Percentiles rank a stretch among this genome's conserved stretches.
Evolutionary conservation across 2,329 filamentous ascomycete genomes (phyloP).

Genomic region (Sporothrix phasma): DNA sequence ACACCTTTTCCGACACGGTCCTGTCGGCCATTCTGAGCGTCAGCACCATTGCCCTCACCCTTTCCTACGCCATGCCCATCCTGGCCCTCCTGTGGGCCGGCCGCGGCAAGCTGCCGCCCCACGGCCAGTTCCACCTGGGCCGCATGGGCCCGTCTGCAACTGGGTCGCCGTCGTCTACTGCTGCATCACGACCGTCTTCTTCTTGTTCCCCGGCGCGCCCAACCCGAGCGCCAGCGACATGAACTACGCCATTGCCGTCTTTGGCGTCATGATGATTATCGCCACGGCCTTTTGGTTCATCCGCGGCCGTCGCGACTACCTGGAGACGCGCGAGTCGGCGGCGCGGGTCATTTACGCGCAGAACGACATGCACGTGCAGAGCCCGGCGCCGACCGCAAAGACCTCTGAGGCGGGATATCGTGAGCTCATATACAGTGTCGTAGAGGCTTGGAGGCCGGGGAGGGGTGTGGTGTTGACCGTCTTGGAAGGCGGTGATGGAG

Average conservation of each 20-base stretch:
- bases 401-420: background rate
- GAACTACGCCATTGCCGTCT: slow-evolving; percentile 19
- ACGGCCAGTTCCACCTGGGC: slow-evolving; percentile 17
- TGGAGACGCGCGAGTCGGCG: slow-evolving; percentile 7
- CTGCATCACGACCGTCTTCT: slow-evolving; percentile 18
- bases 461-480: background rate
- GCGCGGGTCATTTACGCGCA: slow-evolving; percentile 13
- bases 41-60: slow-evolving; percentile 45
- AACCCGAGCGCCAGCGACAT: slow-evolving; percentile 15
- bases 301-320: slow-evolving; percentile 13
- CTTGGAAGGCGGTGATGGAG: background rate
- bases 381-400: background rate
- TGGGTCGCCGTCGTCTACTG: slow-evolving; percentile 16
- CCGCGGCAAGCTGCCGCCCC: slow-evolving; percentile 40
- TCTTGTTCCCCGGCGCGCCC: slow-evolving; percentile 17
- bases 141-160: slow-evolving; percentile 13
- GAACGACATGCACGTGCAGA: background rate
- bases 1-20: slow-evolving; percentile 43
- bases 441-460: background rate
- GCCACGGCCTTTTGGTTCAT: slow-evolving; percentile 18
- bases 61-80: slow-evolving; percentile 43
- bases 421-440: background rate
- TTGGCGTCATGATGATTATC: slow-evolving; percentile 18
- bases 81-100: slow-evolving; percentile 37
- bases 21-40: slow-evolving; percentile 45